A percentile compares a stretch with the other conserved stretches of the same genome.
Conservation (phyloP, 2,329 filamentous ascomycete species). For the Calonectria crousiana region DNA sequence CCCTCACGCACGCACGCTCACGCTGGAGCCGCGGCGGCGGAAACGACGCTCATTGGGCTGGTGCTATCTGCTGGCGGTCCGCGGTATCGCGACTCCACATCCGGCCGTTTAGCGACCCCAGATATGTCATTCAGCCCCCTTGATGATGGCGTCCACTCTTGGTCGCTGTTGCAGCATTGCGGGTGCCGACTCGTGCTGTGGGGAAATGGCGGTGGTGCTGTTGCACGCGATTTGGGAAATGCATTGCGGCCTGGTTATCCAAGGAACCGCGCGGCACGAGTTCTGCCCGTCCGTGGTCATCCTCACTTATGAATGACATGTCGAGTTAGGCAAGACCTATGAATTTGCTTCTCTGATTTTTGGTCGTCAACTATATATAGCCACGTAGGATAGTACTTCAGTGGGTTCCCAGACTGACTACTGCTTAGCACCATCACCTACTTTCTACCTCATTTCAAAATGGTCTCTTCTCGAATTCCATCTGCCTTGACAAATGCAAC, state of each 20-base stretch:
- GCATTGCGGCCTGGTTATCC: not conserved
- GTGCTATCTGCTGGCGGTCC: constrained; percentile 34
- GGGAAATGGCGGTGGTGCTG: not conserved
- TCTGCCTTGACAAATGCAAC: not conserved
- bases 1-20: constrained; percentile 3
- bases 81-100: constrained; percentile 42
- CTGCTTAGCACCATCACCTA: not conserved
- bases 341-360: not conserved
- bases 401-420: no score
- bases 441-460: not conserved
- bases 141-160: not conserved
- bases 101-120: not conserved
- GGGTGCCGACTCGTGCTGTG: not conserved
- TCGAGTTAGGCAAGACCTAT: not conserved
- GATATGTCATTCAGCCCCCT: not conserved
- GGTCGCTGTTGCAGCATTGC: not conserved
- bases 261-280: not conserved
- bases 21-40: constrained; percentile 31
- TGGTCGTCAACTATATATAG: not conserved
- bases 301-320: not conserved
- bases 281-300: not conserved
- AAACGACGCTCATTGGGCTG: constrained; percentile 38
- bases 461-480: not conserved
- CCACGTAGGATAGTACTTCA: not conserved
- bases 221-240: not conserved